A percentile compares a stretch with the other conserved stretches of the same genome.
Evolutionary conservation across 371 early-diverging fungal species (phyloP).

Genomic region (Mucor plumbeus): DNA sequence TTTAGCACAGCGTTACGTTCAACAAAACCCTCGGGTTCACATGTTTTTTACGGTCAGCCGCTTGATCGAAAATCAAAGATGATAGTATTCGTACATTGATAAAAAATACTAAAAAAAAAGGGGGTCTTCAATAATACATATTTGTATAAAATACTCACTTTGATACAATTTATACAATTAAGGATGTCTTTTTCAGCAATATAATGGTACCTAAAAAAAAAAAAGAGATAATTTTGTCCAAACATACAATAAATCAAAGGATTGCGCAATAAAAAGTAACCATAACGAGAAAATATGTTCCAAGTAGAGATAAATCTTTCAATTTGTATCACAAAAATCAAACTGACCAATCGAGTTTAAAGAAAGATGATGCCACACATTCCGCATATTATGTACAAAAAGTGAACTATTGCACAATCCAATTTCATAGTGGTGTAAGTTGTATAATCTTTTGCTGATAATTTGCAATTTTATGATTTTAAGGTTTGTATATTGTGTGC

Average conservation of each 20-base stretch:
- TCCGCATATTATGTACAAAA: neutral
- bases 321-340: neutral
- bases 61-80: too few species aligned
- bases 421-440: slow-evolving; percentile 2
- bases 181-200: neutral
- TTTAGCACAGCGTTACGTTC: too few species aligned
- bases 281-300: neutral
- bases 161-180: neutral
- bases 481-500: neutral
- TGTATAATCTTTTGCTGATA: too few species aligned
- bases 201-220: neutral
- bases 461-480: neutral
- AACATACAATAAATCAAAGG: slow-evolving; percentile 1
- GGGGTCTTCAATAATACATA: too few species aligned
- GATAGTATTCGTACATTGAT: too few species aligned
- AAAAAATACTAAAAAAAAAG: too few species aligned
- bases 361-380: neutral
- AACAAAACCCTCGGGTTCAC: too few species aligned
- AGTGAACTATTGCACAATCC: slow-evolving; percentile 10
- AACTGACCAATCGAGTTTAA: neutral
- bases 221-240: neutral
- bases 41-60: too few species aligned
- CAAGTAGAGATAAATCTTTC: neutral
- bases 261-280: slow-evolving; percentile 4
- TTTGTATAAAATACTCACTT: neutral